Evolutionary conservation across 805 yeast species (phyloP), one percentile per base, ranked within the genome.

Genomic region (Yamadazyma olivae): DNA sequence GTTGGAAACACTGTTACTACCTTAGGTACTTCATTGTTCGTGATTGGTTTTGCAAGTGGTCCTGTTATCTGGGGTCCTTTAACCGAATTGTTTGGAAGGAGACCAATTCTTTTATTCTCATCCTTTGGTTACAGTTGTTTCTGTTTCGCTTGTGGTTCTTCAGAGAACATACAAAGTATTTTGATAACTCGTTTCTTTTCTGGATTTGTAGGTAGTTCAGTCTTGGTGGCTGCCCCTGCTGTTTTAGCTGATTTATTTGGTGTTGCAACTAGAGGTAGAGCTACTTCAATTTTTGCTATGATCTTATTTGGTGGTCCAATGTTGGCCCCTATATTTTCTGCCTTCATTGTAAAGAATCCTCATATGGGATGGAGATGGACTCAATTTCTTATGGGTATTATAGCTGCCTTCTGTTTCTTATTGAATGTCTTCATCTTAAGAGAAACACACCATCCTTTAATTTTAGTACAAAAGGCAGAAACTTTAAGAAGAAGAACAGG

Each of bases 31-130:
- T 79, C 96, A 1, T 40, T 89, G 17, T 90, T 77, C 50, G 96
- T 90, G n/a, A 58, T 88, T 27, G 98, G 97, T 9, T 91, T 89
- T 61, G 97, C 96, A 1, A 74, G 87, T 1, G 96, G 97, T 14
- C 98, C 98, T 3, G 68, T 90, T 33, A 52, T 87, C 23, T 90
- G 93, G 88, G 96, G 60, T 30, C 59, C 60, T 5, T 40, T 54
- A 19, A 44, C 53, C 14, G 59, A 56, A 38, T 57, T 63, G n/a
- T 49, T 39, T 48, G 58, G 70, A 29, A 56, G 79, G 27, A 70
- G 61, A 44, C 41, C 54, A 4, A 72, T 75, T 20, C 65, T 74
- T 16, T 42, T 74, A 18, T 35, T 61, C 3, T 77, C 81, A 51
- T 67, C 35, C 13, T 51, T 64, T 26, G 53, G 54, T 10, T 61